Base-by-base conservation (phyloP, 441 rosid species). In the Corymbia citriodora region DNA sequence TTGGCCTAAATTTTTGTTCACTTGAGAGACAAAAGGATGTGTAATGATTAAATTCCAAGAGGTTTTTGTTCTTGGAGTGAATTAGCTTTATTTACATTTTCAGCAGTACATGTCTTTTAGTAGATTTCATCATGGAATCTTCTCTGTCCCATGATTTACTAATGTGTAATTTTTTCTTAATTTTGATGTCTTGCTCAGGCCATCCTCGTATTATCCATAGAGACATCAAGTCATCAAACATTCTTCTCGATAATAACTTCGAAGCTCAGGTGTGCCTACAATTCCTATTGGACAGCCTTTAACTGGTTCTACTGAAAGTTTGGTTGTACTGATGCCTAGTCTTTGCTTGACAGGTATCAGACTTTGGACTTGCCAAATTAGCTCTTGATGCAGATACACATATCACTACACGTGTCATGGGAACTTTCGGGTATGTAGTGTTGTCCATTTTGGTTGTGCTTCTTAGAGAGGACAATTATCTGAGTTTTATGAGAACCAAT, bases 331-430 rank as follows among this genome's bases (percentile, higher is more conserved):
- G 33, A 90, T 90, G 74, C 83, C 91, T 88, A 86, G 85, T n/a
- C 85, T 92, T 88, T 45, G 87, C 87, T n/a, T 90, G 86, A 25
- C 95, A 98, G 99, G 99, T 98, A 95, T 94, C 99, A n/a, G 99
- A 98, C 91, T 98, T 98, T 90, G 99, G 99, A 89, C 98, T 97
- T 86, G 99, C 99, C 90, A 98, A 97, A 93, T 93, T 98, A 94
- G 99, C 97, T 91, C 95, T 95, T 16, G 99, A 98, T 87, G 95
- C 96, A 89, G 93, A 96, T 93, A 95, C 99, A 14, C 99, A 97
- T 89, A 92, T 98, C 88, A 95, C 99, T 52, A 98, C 99, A 29
- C 97, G 99, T 4, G 99, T 98, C 90, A 97, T 98, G 98, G 99
- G 99, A 92, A 98, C 99, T 89, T 98, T 98, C 74, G 99, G 99